A percentile compares a stretch with the other conserved stretches of the same genome.
Conservation (phyloP, 352 stramenopile genomes). For the Phytophthora multivora region DNA sequence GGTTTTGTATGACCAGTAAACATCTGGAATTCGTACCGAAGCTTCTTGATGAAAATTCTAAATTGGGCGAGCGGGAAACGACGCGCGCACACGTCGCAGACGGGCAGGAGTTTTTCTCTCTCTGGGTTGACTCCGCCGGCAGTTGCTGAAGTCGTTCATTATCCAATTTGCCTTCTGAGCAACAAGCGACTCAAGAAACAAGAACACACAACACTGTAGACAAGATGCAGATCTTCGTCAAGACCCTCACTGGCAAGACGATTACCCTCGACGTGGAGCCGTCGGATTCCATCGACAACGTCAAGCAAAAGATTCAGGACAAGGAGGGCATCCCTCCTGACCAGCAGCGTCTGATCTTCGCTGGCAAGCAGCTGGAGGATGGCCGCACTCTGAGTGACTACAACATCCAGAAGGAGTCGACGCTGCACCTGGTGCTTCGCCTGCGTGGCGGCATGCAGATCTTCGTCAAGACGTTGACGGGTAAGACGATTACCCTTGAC, state of each 20-base stretch:
- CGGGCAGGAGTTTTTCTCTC: conserved; percentile 3
- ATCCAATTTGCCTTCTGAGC: conserved; percentile 23
- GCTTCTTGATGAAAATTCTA: conserved; percentile 16
- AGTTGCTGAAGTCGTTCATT: conserved; percentile 4
- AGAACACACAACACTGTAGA: too few species aligned
- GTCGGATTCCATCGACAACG: conserved; percentile 31
- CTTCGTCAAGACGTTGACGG: conserved; percentile 34
- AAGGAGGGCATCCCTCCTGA: conserved; percentile 30
- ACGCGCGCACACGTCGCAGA: conserved; percentile 30
- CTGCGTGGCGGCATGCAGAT: conserved; percentile 45
- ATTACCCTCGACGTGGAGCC: conserved; percentile 29
- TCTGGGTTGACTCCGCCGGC: conserved; percentile 14
- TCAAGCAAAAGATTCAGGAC: conserved; percentile 31
- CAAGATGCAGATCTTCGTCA: conserved; percentile 47
- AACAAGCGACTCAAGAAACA: conserved; percentile 14
- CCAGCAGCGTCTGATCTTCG: conserved; percentile 31
- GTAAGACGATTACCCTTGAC: conserved; percentile 29
- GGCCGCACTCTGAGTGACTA: conserved; percentile 29
- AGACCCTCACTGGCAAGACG: conserved; percentile 31
- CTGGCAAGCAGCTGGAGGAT: conserved; percentile 30
- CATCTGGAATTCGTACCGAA: conserved; percentile 21
- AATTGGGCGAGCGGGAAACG: conserved; percentile 16
- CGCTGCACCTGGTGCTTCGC: conserved; percentile 24
- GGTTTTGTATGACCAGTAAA: conserved; percentile 13
- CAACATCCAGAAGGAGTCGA: conserved; percentile 37